These are phyloP conservation scores for Stenocarpella maydis DNA, from an alignment of 2,329 filamentous ascomycete genomes.

Conservation along the genomic window DNA sequence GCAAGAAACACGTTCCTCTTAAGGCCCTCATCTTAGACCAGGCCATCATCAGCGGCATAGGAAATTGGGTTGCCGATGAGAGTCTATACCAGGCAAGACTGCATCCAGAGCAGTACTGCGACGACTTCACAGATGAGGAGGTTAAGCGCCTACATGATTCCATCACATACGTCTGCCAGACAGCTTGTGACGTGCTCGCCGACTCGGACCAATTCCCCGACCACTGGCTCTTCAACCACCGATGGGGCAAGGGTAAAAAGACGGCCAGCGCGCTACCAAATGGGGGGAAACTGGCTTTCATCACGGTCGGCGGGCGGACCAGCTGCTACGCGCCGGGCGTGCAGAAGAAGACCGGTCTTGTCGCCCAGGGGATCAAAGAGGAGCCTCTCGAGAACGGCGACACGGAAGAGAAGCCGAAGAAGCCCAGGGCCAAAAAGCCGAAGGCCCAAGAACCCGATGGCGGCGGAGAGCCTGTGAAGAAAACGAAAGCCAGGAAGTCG, in stretches of 20 bases:
- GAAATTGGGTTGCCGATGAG: conserved; percentile 98
- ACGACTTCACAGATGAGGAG: conserved; percentile 78
- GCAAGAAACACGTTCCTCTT: conserved; percentile 81
- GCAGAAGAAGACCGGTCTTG: conserved; percentile 77
- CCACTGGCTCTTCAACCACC: conserved; percentile 86
- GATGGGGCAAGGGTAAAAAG: conserved; percentile 91
- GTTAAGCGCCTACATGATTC: conserved; percentile 75
- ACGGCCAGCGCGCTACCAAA: conserved; percentile 74
- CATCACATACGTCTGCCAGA: conserved; percentile 81
- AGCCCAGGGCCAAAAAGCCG: conserved; percentile 39
- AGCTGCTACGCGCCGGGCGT: conserved; percentile 86
- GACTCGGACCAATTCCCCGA: conserved; percentile 87
- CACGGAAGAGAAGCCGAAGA: conserved; percentile 39
- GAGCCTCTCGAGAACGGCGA: conserved; percentile 47
- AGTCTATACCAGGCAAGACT: conserved; percentile 88
- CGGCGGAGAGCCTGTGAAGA: conserved; percentile 37
- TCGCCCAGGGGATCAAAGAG: conserved; percentile 53
- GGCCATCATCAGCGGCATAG: conserved; percentile 86
- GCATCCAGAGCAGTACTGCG: conserved; percentile 92
- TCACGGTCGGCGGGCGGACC: conserved; percentile 91
- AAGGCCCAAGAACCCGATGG: conserved; percentile 37
- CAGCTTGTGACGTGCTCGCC: conserved; percentile 78
- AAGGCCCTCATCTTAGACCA: conserved; percentile 92
- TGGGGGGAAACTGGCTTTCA: conserved; percentile 83
- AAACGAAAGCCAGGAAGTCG: conserved; percentile 36